These are phyloP conservation scores for Malassezia japonica DNA, from an alignment of 1,284 basidiomycete genomes.

Conservation along the genomic window DNA sequence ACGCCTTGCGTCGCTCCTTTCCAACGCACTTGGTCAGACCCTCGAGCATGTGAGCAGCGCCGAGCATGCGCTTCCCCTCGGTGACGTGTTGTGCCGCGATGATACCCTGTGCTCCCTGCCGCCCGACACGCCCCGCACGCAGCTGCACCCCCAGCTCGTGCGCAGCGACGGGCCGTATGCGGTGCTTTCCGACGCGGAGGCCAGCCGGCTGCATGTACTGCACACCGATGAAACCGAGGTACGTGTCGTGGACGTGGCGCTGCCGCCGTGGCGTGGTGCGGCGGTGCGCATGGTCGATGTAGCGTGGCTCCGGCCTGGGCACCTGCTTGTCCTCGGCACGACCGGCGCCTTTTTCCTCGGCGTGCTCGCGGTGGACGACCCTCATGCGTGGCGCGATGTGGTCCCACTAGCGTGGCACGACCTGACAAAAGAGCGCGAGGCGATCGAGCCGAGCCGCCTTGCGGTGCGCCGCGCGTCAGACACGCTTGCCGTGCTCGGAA, in stretches of 20 bases:
- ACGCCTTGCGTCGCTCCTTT: neutral
- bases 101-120: neutral
- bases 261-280: neutral
- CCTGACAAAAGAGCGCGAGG: too few relatives aligned
- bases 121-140: neutral
- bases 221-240: neutral
- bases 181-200: neutral
- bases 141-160: too few relatives aligned
- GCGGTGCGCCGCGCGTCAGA: neutral
- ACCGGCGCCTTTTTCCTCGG: neutral
- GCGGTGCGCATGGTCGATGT: neutral
- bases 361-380: neutral
- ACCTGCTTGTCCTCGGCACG: neutral
- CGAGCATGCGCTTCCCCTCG: too few relatives aligned
- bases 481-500: neutral
- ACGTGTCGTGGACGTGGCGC: neutral
- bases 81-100: neutral
- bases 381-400: neutral
- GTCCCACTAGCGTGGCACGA: neutral
- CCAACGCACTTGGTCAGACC: neutral
- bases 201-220: slow-evolving; percentile 4
- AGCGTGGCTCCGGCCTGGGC: neutral
- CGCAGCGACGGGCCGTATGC: neutral
- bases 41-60: neutral
- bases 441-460: neutral